Base-by-base conservation (phyloP, 164 flowering plant genomes). In the Tinospora cordifolia region DNA sequence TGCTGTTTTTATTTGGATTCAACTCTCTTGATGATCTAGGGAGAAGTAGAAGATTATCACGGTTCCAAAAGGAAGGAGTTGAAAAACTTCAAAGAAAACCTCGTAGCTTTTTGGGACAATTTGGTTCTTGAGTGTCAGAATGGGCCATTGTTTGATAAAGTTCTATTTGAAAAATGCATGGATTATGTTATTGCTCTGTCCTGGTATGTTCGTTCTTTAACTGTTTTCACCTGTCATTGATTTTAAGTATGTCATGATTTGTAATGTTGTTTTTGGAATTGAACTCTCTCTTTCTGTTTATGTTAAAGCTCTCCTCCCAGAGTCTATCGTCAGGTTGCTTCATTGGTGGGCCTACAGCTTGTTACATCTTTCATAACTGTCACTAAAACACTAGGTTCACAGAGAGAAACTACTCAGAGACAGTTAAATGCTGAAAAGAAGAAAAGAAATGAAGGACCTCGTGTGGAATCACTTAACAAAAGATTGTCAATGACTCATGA, bases 371-470 rank as follows among this genome's bases (percentile, higher is more conserved):
- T 90, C 68, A 87, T 92, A 54, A 81, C 83, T 72, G 88, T 92
- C 71, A 92, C 99, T 70, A 92, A 92, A 75, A 81, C 80, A 72
- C 98, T 95, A 76, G 86, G 91, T 65, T 75, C 83, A 17, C 99
- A 92, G 74, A 80, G 99, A 60, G 98, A 95, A 77, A 95, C 99
- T 71, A 90, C 97, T 71, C 98, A 89, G 75, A 84, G 99, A 75
- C 99, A 95, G 76, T 79, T 95, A 68, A 88, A 88, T 86, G 88
- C 98, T 74, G 99, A 95, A 81, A 88, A 84, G 79, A 95, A 89
- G 83, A 95, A 89, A 75, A 76, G 76, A 67, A 68, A 77, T 57
- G 99, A 95, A 51, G 98, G 97, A n/a, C 91, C 97, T 75, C 96
- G 93, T 67, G 79, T 92, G 72, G 97, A 95, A 76, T 92, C 97